Evolutionary conservation across 108 stramenopile species (phyloP), one percentile per base, ranked within the genome.

Genomic region (Cyclostephanos invisitatus): DNA sequence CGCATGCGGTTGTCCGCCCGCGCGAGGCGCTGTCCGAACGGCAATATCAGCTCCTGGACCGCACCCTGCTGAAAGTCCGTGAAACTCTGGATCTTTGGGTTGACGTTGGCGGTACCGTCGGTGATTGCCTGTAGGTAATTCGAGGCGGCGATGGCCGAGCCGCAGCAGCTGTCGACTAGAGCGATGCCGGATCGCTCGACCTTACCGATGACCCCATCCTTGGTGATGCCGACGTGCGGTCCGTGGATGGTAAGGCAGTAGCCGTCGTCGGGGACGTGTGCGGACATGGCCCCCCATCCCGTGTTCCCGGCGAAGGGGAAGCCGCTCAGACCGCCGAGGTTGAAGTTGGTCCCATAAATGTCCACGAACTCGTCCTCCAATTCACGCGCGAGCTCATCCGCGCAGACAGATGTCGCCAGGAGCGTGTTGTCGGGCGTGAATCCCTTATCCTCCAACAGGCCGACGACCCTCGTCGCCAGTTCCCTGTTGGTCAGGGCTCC

Each of bases 291-390:
- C 48, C 86, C 85, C 67, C 86, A 89, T 53, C 84, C 79, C 17
- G 84, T 85, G 49, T 83, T 82, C 35, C 88, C 88, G 3, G 83
- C 88, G 54, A 86, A 84, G 5, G 89, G 82, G 50, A 90, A 87
- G 49, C 89, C 89, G 12, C 86, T 76, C 15, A 90, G 73, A 28
- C 89, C 89, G 21, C 86, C 86, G 74, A 87, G 83, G 63, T 70
- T 63, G 56, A 87, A 90, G 75, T 83, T 83, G 22, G 73, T 64
- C 36, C 77, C 85, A 35, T 74, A 90, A 3, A 56, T 17, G 14
- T 64, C 37, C 37, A 55, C 71, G 37, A 86, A 78, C 42, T 84
- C 73, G 42, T 69, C 68, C 73, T 86, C 85, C 47, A 84, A 48
- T 29, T 53, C 48, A 20, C 85, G 69, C 15, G 69, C 71, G 37